Conservation (phyloP, 257 asterid species). For the Scutellaria minor region DNA sequence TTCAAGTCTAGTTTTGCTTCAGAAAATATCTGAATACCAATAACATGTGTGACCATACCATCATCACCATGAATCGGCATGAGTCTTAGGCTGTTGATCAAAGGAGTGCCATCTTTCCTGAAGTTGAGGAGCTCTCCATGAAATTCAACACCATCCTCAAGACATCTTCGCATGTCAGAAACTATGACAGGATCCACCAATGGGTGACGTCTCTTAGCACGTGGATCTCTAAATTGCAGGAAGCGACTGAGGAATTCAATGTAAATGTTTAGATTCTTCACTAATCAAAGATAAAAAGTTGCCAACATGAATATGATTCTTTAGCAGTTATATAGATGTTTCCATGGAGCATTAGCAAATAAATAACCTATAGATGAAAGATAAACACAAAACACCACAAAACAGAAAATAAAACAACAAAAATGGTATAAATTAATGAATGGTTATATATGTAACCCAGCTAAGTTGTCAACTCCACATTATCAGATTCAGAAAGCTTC, state of each 20-base stretch:
- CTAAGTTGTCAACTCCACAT: background rate
- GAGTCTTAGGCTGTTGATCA: constrained; percentile 79
- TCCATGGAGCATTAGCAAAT: background rate
- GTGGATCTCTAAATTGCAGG: constrained; percentile 89
- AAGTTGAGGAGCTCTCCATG: constrained; percentile 95
- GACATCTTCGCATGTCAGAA: constrained; percentile 88
- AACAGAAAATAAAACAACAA: background rate
- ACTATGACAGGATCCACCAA: constrained; percentile 92
- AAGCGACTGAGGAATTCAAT: constrained; percentile 68
- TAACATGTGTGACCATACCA: constrained; percentile 77
- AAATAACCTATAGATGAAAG: background rate
- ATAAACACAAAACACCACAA: background rate
- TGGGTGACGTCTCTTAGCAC: constrained; percentile 89
- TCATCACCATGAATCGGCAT: constrained; percentile 80
- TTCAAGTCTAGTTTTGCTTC: constrained; percentile 78
- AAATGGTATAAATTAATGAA: background rate
- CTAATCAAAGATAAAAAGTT: background rate
- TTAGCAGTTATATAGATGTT: background rate
- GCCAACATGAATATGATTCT: background rate
- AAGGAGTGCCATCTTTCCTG: constrained; percentile 88
- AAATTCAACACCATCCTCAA: constrained; percentile 80
- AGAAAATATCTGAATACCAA: constrained; percentile 73
- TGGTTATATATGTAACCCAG: background rate
- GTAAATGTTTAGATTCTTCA: constrained; percentile 33
- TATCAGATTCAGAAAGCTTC: background rate